Base-by-base conservation (phyloP, 2,329 filamentous ascomycete genomes). In the Phialophora verrucosa region DNA sequence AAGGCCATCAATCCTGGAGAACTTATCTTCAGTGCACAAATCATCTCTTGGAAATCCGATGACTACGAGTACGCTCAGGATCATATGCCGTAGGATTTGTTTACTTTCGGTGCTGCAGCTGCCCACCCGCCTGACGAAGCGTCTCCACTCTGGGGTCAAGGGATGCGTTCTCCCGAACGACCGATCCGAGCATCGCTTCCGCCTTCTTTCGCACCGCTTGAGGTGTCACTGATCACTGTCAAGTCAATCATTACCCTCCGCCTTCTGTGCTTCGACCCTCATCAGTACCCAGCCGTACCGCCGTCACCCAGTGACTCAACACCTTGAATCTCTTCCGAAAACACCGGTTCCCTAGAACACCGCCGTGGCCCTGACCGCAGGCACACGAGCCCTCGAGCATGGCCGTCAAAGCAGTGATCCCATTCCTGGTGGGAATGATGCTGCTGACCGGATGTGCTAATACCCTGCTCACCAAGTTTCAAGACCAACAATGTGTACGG, bases 401-500 rank as follows among this genome's bases (percentile, higher is more conserved):
- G 91, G 85, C 90, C 72, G 84, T 86, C 71, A 87, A 87, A 77
- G 86, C 87, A 44, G 77, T 92, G 63, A 87, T 98, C 67, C 93
- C 93, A 44, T 86, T 97, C 75, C 84, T 98, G 70, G 92, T 98
- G 78, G 90, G 85, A 74, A 96, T 97, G 92, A 98, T 98, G 94
- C 84, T 98, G 76, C 81, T 97, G 76, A 97, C 94, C 27, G 94
- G 94, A 69, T 93, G 96, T 69, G 97, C 93, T 84, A 99, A 99
- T 78, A 99, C 95, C 1, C 87, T 99, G 68, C 84, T 99, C 75
- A 97, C 94, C 73, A 99, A 99, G 77, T 97, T 93, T 49, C 67
- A 81, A 91, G 95, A 99, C 78, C 96, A 97, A 83, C 92, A 97
- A 89, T 99, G 95, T 81, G 91, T 98, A 49, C 87, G 91, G 71